phyloP scores from a whole-genome alignment of 257 asterid genomes.

The Fraxinus excelsior region DNA sequence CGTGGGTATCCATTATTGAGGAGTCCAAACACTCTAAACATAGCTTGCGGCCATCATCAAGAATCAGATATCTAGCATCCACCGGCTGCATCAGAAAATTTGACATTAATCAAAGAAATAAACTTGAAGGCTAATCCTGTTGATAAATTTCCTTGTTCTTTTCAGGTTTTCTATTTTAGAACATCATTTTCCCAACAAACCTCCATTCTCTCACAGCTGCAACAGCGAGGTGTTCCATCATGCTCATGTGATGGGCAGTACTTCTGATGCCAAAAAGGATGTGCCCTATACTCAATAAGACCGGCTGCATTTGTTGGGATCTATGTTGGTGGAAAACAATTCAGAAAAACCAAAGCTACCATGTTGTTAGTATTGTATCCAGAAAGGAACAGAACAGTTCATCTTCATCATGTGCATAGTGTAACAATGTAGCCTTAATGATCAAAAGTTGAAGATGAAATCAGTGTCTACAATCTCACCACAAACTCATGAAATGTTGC shows the following conservation, averaged over 20 bases:
- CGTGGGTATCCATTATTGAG: constrained; percentile 92
- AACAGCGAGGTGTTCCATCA: constrained; percentile 97
- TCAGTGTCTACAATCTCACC: not conserved
- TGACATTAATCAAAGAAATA: constrained; percentile 12
- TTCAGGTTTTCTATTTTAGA: not conserved
- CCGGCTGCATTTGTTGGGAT: constrained; percentile 88
- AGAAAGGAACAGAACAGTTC: not conserved
- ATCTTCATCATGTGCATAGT: not conserved
- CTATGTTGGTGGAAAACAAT: constrained; percentile 35
- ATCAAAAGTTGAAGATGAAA: not conserved
- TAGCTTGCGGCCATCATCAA: constrained; percentile 88
- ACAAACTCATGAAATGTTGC: not conserved
- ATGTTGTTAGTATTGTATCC: constrained; percentile 14
- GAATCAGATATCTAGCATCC: constrained; percentile 74
- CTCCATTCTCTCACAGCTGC: constrained; percentile 99
- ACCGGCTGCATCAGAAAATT: constrained; percentile 50
- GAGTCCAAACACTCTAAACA: constrained; percentile 97
- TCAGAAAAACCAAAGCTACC: not conserved
- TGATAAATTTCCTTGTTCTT: not conserved
- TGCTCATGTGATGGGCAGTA: constrained; percentile 92
- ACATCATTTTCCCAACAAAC: constrained; percentile 33
- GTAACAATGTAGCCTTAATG: not conserved
- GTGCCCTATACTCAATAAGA: constrained; percentile 94
- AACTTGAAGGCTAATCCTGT: no score
- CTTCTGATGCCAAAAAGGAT: constrained; percentile 98